A percentile compares a stretch with the other conserved stretches of the same genome.
These are phyloP conservation scores for Meyerozyma smithsonii DNA, from an alignment of 1,139 yeast species.

Conservation along the genomic window DNA sequence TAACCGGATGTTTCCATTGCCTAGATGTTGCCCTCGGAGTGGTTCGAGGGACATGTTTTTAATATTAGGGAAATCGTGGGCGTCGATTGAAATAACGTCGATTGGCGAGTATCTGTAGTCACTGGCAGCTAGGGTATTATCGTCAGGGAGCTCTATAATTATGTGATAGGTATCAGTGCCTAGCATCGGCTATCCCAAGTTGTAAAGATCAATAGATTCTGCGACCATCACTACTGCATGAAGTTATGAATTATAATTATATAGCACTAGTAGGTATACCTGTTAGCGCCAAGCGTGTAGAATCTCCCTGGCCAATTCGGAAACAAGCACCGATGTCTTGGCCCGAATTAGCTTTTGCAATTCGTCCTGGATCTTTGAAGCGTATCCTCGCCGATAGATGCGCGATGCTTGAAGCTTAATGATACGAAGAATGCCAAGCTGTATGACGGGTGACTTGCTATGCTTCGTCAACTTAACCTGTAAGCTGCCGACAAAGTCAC, in stretches of 20 bases:
- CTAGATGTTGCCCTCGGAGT: constrained; percentile 55
- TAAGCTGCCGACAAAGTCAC: constrained; percentile 25
- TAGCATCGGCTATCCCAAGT: constrained; percentile 23
- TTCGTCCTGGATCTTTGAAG: constrained; percentile 8
- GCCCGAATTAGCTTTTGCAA: constrained; percentile 19
- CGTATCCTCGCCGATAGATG: constrained; percentile 5
- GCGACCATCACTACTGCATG: background rate
- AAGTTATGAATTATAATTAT: too few species aligned
- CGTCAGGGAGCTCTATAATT: constrained; percentile 20
- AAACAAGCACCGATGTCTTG: constrained; percentile 32
- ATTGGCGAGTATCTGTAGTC: constrained; percentile 35
- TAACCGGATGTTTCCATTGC: constrained; percentile 70
- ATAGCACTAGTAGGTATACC: too few species aligned
- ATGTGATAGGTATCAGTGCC: constrained; percentile 43
- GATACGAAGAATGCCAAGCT: constrained; percentile 31
- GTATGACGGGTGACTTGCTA: constrained; percentile 33
- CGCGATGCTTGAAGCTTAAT: constrained; percentile 20
- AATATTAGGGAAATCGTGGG: constrained; percentile 8
- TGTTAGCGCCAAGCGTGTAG: background rate
- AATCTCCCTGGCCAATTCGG: constrained; percentile 31
- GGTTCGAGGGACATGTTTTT: constrained; percentile 32
- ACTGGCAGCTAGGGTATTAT: constrained; percentile 2
- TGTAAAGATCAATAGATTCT: background rate
- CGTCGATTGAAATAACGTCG: constrained; percentile 27
- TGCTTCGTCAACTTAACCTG: constrained; percentile 23